Conservation (phyloP, 495 filamentous ascomycete genomes). For the Xylaria flabelliformis region DNA sequence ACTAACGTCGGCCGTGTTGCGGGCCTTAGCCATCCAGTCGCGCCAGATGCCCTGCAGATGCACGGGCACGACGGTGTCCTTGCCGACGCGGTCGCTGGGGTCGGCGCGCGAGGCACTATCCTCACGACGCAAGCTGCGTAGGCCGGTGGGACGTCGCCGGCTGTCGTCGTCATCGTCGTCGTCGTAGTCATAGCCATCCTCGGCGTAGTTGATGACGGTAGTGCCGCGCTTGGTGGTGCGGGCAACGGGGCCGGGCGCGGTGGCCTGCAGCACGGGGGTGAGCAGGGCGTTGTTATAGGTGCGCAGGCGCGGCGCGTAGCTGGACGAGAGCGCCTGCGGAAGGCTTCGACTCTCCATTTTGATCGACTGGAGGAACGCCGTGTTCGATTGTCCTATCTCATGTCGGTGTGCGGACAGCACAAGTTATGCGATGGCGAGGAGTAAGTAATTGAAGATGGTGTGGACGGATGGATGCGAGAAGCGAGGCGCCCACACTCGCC, state of each 20-base stretch:
- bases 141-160: constrained; percentile 79
- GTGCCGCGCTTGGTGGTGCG: constrained; percentile 97
- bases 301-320: constrained; percentile 89
- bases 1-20: constrained; percentile 70
- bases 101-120: constrained; percentile 66
- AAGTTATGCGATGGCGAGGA: not conserved
- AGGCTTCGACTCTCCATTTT: constrained; percentile 52
- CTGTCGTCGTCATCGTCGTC: constrained; percentile 87
- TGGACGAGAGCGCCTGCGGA: constrained; percentile 87
- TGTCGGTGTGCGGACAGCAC: constrained; percentile 17
- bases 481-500: constrained; percentile 8
- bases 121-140: constrained; percentile 82
- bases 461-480: no score
- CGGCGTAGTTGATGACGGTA: constrained; percentile 94
- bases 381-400: constrained; percentile 29
- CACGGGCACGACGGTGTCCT: constrained; percentile 80
- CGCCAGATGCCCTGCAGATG: constrained; percentile 88
- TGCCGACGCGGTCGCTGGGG: constrained; percentile 76
- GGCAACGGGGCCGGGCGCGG: constrained; percentile 68
- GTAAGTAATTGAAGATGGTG: not conserved
- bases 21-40: constrained; percentile 90
- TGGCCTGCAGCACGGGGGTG: constrained; percentile 79
- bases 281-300: constrained; percentile 92
- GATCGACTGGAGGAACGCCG: not conserved
- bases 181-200: constrained; percentile 93